A percentile compares a stretch with the other conserved stretches of the same genome.
phyloP scores from a whole-genome alignment of 345 rosid species.

The Stellera chamaejasme region DNA sequence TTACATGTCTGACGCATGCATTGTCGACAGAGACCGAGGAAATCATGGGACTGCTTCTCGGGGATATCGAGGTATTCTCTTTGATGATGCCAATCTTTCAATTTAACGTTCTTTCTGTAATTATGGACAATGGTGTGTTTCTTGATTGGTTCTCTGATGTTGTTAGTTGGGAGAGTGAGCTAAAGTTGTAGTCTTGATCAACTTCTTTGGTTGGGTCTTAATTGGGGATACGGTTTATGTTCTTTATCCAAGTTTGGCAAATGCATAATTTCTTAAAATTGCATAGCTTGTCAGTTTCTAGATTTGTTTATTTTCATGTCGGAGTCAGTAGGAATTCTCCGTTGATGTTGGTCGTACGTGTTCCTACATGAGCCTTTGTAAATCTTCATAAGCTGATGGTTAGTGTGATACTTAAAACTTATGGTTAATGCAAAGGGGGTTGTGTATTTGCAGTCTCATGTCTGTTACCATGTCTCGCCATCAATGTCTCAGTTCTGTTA shows the following conservation, averaged over 20 bases:
- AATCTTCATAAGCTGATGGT: too few relatives aligned
- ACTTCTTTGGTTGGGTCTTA: background rate
- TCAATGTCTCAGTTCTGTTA: slow-evolving; percentile 5
- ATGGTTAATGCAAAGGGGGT: too few relatives aligned
- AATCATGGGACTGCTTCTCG: slow-evolving; percentile 99
- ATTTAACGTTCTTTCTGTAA: background rate
- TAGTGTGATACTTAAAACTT: too few relatives aligned
- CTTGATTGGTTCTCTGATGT: background rate
- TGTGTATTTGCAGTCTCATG: too few relatives aligned
- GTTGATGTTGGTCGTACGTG: too few relatives aligned
- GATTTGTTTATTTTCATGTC: too few relatives aligned
- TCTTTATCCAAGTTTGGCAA: too few relatives aligned
- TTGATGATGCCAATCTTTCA: background rate
- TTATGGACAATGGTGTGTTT: background rate
- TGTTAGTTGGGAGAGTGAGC: background rate
- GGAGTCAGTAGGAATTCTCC: too few relatives aligned
- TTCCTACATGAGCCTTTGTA: too few relatives aligned
- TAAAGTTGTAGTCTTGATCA: background rate
- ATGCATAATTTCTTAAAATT: too few relatives aligned
- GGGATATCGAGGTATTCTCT: slow-evolving; percentile 72
- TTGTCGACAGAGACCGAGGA: slow-evolving; percentile 98
- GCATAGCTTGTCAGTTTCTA: too few relatives aligned
- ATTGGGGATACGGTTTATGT: slow-evolving; percentile 2
- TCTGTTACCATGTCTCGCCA: too few relatives aligned
- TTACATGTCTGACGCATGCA: slow-evolving; percentile 94